Percentiles rank a stretch among this genome's conserved stretches.
phyloP scores from a whole-genome alignment of 441 rosid species.

The Gossypium trilobum region DNA sequence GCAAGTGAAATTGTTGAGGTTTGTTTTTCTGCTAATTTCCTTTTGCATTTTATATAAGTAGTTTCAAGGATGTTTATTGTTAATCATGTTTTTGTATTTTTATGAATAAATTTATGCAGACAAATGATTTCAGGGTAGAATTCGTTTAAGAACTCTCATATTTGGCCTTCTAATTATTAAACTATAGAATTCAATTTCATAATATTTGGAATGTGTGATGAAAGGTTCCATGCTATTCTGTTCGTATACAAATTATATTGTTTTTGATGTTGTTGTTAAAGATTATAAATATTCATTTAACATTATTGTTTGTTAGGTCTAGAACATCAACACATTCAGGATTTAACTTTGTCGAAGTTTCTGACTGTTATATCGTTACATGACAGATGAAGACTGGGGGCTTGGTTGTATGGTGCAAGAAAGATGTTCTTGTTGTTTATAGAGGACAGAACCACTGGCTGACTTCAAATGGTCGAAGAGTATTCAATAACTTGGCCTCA shows the following conservation, averaged over 20 bases:
- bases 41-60: neutral
- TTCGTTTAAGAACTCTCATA: neutral
- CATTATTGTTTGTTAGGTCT: neutral
- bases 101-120: neutral
- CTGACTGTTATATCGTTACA: slow-evolving; percentile 9
- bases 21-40: slow-evolving; percentile 14
- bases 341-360: neutral
- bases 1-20: slow-evolving; percentile 83
- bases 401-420: slow-evolving; percentile 62
- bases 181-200: neutral
- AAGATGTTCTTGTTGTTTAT: slow-evolving; percentile 47
- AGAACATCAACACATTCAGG: neutral
- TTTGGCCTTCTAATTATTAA: neutral
- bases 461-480: slow-evolving; percentile 16
- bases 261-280: neutral
- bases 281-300: neutral
- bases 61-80: neutral
- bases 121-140: neutral
- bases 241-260: neutral
- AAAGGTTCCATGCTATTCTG: neutral
- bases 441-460: slow-evolving; percentile 35
- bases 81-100: neutral
- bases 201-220: neutral
- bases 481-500: neutral
- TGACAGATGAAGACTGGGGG: slow-evolving; percentile 78